Conservation (phyloP, 2,329 filamentous ascomycete genomes). For the Calonectria multiphialidica region DNA sequence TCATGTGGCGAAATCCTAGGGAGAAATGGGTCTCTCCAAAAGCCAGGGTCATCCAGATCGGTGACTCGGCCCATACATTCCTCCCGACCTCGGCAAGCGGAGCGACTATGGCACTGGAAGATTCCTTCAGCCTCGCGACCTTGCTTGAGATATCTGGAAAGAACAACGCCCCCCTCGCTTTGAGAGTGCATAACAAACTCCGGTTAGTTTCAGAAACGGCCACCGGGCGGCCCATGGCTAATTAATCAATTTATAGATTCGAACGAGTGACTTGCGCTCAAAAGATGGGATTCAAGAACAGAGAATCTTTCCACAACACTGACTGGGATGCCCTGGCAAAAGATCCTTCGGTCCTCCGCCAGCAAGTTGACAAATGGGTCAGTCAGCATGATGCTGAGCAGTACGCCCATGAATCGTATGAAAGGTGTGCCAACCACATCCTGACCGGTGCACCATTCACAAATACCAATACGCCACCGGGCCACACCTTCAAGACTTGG, state of each 20-base stretch:
- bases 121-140: not conserved
- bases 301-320: not conserved
- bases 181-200: not conserved
- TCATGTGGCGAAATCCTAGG: not conserved
- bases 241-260: not conserved
- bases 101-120: not conserved
- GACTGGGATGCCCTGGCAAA: not conserved
- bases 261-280: not conserved
- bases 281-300: not conserved
- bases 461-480: not conserved
- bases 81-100: not conserved
- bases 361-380: not conserved
- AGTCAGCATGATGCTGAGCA: not conserved
- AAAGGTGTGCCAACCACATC: not conserved
- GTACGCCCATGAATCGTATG: not conserved
- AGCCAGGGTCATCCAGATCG: not conserved
- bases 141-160: not conserved
- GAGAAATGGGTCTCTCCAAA: not conserved
- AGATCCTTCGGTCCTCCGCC: not conserved
- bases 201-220: not conserved
- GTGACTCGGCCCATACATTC: not conserved
- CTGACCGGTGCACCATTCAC: not conserved
- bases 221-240: not conserved
- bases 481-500: not conserved
- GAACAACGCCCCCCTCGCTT: not conserved